Percentiles rank a stretch among this genome's conserved stretches.
Evolutionary conservation across 2,329 filamentous ascomycete species (phyloP).

Genomic region (Colletotrichum magnum): DNA sequence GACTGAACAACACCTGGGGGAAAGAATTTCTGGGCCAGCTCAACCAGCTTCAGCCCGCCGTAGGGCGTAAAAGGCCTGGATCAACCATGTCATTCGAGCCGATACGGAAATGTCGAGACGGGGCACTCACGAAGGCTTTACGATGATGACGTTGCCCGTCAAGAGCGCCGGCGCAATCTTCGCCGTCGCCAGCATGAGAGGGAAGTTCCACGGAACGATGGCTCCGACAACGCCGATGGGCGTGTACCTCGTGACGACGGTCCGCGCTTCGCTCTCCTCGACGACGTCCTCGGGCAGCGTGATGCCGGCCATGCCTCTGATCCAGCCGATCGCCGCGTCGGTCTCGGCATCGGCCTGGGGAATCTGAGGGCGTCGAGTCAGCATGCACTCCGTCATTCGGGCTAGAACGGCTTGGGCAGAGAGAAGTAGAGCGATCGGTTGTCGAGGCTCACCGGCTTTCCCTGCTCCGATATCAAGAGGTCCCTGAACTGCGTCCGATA

Average conservation of each 20-base stretch:
- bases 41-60: constrained; percentile 70
- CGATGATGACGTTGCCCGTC: constrained; percentile 68
- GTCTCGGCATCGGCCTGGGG: constrained; percentile 46
- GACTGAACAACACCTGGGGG: constrained; percentile 75
- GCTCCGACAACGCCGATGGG: constrained; percentile 56
- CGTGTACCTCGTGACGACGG: constrained; percentile 51
- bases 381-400: not conserved
- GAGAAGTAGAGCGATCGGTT: not conserved
- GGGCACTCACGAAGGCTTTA: constrained; percentile 72
- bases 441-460: constrained; percentile 44
- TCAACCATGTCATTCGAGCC: too few relatives aligned
- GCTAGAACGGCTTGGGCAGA: too few relatives aligned
- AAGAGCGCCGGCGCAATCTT: constrained; percentile 71
- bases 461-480: constrained; percentile 47
- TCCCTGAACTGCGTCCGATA: constrained; percentile 42
- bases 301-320: constrained; percentile 48
- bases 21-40: constrained; percentile 70
- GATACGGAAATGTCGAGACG: too few relatives aligned
- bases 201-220: constrained; percentile 71
- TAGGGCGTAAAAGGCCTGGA: constrained; percentile 67
- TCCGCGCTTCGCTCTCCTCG: constrained; percentile 53
- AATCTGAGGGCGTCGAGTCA: not conserved
- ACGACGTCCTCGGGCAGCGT: constrained; percentile 55
- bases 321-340: constrained; percentile 45
- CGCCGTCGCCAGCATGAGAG: constrained; percentile 63